phyloP scores from a whole-genome alignment of 768 basidiomycete genomes.

The Hygrocybe punicea region DNA sequence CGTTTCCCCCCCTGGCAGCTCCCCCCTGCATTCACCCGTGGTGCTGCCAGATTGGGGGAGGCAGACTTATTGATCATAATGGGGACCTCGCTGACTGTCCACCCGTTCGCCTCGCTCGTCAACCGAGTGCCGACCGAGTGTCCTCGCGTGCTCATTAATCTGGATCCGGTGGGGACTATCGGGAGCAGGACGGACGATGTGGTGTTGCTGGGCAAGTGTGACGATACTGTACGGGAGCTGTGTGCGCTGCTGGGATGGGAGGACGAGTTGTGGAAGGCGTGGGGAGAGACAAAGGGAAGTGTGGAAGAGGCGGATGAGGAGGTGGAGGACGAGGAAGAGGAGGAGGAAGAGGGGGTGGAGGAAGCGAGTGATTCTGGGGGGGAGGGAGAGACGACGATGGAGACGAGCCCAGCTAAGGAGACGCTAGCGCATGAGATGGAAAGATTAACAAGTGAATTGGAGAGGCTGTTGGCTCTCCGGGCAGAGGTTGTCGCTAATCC shows the following conservation, averaged over 20 bases:
- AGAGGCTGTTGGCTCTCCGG: not conserved
- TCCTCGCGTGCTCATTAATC: slow-evolving; percentile 86
- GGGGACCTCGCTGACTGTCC: slow-evolving; percentile 84
- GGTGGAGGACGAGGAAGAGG: slow-evolving; percentile 17
- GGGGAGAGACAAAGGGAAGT: slow-evolving; percentile 47
- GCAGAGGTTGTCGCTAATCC: not conserved
- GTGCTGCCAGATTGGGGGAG: slow-evolving; percentile 49
- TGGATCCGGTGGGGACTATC: slow-evolving; percentile 74
- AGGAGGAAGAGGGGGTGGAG: slow-evolving; percentile 22
- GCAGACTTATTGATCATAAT: slow-evolving; percentile 89
- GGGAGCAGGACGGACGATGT: slow-evolving; percentile 54
- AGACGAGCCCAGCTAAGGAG: slow-evolving; percentile 38
- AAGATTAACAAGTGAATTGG: not conserved
- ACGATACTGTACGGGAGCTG: slow-evolving; percentile 59
- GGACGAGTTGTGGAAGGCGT: slow-evolving; percentile 52
- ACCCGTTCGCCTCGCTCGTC: slow-evolving; percentile 82
- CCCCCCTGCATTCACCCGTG: slow-evolving; percentile 61
- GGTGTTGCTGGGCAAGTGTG: slow-evolving; percentile 66
- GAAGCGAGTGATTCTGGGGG: slow-evolving; percentile 39
- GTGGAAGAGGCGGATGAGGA: slow-evolving; percentile 15
- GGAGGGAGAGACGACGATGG: slow-evolving; percentile 51
- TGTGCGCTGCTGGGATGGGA: slow-evolving; percentile 73
- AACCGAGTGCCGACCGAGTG: slow-evolving; percentile 50
- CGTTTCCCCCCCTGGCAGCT: slow-evolving; percentile 45
- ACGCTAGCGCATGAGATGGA: slow-evolving; percentile 4